Conservation (phyloP, 768 basidiomycete species). For the Kwoniella sp. region DNA sequence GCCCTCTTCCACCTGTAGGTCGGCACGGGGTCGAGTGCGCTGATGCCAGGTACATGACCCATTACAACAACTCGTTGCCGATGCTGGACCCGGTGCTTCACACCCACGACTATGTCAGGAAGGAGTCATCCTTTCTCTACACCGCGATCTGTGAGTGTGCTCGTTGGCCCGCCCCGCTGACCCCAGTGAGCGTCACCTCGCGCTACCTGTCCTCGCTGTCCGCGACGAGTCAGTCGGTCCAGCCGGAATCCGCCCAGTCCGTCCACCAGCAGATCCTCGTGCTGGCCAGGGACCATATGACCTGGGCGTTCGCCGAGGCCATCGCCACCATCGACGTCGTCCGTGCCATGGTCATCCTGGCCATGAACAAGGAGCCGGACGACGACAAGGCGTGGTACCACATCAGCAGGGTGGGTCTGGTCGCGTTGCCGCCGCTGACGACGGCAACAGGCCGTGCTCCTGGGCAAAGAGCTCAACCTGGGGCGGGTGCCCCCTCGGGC, state of each 20-base stretch:
- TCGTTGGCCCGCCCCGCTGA: too few relatives aligned
- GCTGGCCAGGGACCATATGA: conserved; percentile 23
- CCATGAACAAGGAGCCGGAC: conserved; percentile 32
- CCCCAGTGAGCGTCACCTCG: conserved; percentile 22
- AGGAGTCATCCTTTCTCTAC: conserved; percentile 24
- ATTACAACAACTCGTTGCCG: conserved; percentile 15
- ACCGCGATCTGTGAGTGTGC: conserved; percentile 19
- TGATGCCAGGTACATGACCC: conserved; percentile 18
- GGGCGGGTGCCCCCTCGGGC: conserved; percentile 14
- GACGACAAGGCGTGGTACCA: conserved; percentile 31
- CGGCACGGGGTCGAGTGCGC: neutral
- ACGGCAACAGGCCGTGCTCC: conserved; percentile 15
- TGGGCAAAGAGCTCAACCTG: conserved; percentile 26
- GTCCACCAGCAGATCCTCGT: conserved; percentile 30
- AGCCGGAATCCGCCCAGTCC: conserved; percentile 20
- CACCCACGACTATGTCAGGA: conserved; percentile 22
- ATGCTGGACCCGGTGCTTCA: conserved; percentile 21
- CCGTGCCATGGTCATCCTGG: conserved; percentile 21
- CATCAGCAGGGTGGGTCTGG: conserved; percentile 21
- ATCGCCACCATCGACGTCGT: conserved; percentile 21
- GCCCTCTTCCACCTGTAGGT: conserved; percentile 29
- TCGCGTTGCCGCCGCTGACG: neutral
- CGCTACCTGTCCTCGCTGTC: conserved; percentile 20
- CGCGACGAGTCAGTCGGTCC: conserved; percentile 9
- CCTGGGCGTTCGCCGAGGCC: conserved; percentile 23